These are phyloP conservation scores for Funneliformis mosseae DNA, from an alignment of 192 early-diverging fungal genomes.

Conservation along the genomic window DNA sequence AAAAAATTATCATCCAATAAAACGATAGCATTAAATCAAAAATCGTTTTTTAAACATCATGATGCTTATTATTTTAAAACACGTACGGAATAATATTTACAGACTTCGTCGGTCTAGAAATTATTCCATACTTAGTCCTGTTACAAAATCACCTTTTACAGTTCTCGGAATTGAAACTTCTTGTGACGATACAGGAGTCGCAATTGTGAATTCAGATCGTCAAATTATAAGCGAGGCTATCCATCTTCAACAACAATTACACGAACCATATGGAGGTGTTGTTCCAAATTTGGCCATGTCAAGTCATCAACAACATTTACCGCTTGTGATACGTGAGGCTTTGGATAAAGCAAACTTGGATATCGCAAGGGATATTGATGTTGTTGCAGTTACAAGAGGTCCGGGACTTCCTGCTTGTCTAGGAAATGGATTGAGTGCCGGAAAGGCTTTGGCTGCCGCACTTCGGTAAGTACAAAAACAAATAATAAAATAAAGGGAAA, in stretches of 20 bases:
- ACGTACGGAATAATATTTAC: neutral
- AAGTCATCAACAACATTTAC: constrained; percentile 66
- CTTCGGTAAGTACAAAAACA: constrained; percentile 33
- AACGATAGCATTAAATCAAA: no score
- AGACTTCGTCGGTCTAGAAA: neutral
- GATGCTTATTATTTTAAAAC: neutral
- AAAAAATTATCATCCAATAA: no score
- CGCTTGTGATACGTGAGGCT: constrained; percentile 61
- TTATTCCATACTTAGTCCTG: neutral
- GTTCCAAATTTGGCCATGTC: constrained; percentile 69
- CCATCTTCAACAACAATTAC: constrained; percentile 63
- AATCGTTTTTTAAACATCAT: no score
- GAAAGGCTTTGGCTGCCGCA: constrained; percentile 72
- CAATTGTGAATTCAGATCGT: constrained; percentile 67
- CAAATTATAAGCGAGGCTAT: constrained; percentile 63
- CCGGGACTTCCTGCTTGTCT: constrained; percentile 73
- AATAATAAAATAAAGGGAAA: neutral
- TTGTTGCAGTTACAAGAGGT: constrained; percentile 76
- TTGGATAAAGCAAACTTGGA: constrained; percentile 56
- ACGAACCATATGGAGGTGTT: constrained; percentile 76
- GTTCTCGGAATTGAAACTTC: constrained; percentile 77
- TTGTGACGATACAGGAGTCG: constrained; percentile 80
- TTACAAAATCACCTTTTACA: constrained; percentile 33
- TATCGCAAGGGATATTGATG: constrained; percentile 59
- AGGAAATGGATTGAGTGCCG: constrained; percentile 69